A percentile compares a stretch with the other conserved stretches of the same genome.
Conservation (phyloP, 2,329 filamentous ascomycete genomes). For the Fusarium setosum region DNA sequence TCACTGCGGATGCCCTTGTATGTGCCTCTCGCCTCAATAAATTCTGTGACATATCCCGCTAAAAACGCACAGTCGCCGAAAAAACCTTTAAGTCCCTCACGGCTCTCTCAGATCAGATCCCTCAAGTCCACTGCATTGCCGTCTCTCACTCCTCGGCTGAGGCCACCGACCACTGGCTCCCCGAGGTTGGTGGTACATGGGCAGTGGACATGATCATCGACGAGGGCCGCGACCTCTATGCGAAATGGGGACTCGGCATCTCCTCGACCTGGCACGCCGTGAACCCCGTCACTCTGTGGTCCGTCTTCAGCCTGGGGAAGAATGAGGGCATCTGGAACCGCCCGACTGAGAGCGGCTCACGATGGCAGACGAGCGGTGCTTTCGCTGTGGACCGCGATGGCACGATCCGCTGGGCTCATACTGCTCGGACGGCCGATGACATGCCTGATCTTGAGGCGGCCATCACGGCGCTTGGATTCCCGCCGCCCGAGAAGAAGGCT, state of each 20-base stretch:
- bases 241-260: constrained; percentile 73
- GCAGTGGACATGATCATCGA: constrained; percentile 71
- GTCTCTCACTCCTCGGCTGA: constrained; percentile 68
- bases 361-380: constrained; percentile 76
- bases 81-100: constrained; percentile 70
- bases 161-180: constrained; percentile 68
- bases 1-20: constrained; percentile 81
- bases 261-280: constrained; percentile 72
- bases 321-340: constrained; percentile 75
- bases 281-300: constrained; percentile 67
- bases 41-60: background rate
- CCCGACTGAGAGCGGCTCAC: constrained; percentile 71
- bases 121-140: constrained; percentile 67
- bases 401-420: constrained; percentile 46
- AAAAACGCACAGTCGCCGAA: constrained; percentile 67
- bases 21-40: constrained; percentile 37
- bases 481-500: constrained; percentile 9
- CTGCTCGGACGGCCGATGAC: constrained; percentile 45
- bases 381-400: constrained; percentile 61
- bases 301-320: constrained; percentile 67
- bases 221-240: constrained; percentile 68
- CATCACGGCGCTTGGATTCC: constrained; percentile 40
- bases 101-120: constrained; percentile 60
- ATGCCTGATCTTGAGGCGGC: constrained; percentile 46
- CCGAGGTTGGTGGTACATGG: constrained; percentile 66